Conservation (phyloP, 345 rosid species). For the Populus tremula region DNA sequence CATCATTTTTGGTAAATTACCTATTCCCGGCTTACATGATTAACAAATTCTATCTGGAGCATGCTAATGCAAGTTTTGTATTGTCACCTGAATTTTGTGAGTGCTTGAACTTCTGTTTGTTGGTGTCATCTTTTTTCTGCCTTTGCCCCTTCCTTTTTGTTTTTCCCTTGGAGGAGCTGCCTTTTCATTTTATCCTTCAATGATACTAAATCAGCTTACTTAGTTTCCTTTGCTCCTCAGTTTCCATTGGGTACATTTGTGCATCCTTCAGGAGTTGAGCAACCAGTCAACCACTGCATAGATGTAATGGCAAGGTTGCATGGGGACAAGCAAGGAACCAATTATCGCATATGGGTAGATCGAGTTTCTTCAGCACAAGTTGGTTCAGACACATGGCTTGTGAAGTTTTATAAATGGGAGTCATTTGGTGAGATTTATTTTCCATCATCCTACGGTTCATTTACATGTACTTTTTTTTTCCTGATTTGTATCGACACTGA, state of each 20-base stretch:
- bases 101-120: background rate
- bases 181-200: background rate
- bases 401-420: slow-evolving; percentile 25
- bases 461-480: no score
- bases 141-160: no score
- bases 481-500: no score
- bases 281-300: slow-evolving; percentile 10
- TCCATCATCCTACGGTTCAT: no score
- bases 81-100: background rate
- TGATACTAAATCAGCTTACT: background rate
- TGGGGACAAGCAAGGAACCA: slow-evolving; percentile 20
- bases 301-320: slow-evolving; percentile 14
- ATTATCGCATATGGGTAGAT: slow-evolving; percentile 15
- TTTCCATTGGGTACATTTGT: slow-evolving; percentile 20
- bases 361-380: slow-evolving; percentile 10
- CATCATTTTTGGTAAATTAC: no score
- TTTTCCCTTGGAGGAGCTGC: background rate
- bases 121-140: background rate
- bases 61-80: background rate
- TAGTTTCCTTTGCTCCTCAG: slow-evolving; percentile 6
- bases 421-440: slow-evolving; percentile 18
- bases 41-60: background rate
- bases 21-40: background rate
- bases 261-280: slow-evolving; percentile 25
- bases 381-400: slow-evolving; percentile 15